Conservation (phyloP, 805 yeast species). For the Ogataea dorogensis region DNA sequence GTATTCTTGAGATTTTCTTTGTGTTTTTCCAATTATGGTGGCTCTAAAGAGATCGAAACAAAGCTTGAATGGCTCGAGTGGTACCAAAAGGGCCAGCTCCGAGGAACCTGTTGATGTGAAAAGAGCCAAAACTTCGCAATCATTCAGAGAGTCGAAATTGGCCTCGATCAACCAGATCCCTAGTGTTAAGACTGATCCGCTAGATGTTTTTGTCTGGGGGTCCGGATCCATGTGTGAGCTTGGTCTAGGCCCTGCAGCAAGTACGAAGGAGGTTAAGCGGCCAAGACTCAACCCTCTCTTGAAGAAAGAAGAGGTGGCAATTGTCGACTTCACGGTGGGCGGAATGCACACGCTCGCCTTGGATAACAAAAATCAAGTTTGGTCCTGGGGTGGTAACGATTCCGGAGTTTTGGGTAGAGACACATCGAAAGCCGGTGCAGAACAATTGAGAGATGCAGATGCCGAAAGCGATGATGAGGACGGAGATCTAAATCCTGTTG, state of each 20-base stretch:
- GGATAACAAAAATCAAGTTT: conserved; percentile 71
- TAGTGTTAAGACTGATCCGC: conserved; percentile 38
- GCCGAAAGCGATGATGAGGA: conserved; percentile 61
- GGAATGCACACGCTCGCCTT: conserved; percentile 93
- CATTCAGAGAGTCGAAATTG: conserved; percentile 49
- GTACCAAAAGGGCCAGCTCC: conserved; percentile 26
- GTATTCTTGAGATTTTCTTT: conserved; percentile 3
- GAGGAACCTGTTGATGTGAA: conserved; percentile 30
- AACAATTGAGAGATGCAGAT: conserved; percentile 66
- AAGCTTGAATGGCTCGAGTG: conserved; percentile 18
- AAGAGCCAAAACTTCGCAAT: conserved; percentile 36
- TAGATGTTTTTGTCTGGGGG: conserved; percentile 92
- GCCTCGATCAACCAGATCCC: conserved; percentile 45
- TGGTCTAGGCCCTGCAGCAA: conserved; percentile 94
- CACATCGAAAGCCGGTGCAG: conserved; percentile 60
- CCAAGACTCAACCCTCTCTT: conserved; percentile 88
- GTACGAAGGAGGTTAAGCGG: conserved; percentile 89
- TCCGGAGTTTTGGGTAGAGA: conserved; percentile 89
- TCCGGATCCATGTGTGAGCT: conserved; percentile 96
- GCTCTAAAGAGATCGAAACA: conserved; percentile 35
- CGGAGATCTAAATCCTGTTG: conserved; percentile 84
- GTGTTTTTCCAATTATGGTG: conserved; percentile 36
- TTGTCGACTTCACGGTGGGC: conserved; percentile 89
- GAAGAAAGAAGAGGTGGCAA: conserved; percentile 57
- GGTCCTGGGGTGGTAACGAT: conserved; percentile 99